Conservation (phyloP, 208 protist species). For the Leishmania tropica region DNA sequence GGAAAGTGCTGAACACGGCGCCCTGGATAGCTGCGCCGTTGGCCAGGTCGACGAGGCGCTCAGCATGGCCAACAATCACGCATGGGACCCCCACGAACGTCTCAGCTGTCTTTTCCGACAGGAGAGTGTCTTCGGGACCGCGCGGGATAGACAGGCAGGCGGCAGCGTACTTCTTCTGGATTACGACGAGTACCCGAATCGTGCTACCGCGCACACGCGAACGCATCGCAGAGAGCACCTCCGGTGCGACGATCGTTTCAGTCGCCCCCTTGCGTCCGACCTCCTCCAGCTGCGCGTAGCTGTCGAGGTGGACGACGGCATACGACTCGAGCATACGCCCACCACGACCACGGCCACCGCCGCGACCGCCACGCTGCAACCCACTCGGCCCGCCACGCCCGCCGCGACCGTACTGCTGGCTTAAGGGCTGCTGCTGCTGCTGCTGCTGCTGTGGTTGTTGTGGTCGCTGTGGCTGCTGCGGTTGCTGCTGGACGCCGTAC, state of each 20-base stretch:
- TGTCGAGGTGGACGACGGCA: constrained; percentile 71
- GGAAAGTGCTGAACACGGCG: constrained; percentile 56
- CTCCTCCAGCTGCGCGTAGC: constrained; percentile 71
- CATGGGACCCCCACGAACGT: constrained; percentile 62
- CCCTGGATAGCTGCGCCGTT: constrained; percentile 56
- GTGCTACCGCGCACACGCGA: constrained; percentile 30
- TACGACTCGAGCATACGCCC: constrained; percentile 34
- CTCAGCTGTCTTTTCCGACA: constrained; percentile 56
- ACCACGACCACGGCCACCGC: constrained; percentile 28
- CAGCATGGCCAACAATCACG: constrained; percentile 66
- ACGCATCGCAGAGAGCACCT: constrained; percentile 42
- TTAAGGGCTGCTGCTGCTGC: constrained; percentile 15
- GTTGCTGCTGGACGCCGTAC: constrained; percentile 9
- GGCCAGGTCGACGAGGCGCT: constrained; percentile 48
- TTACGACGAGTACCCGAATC: constrained; percentile 59
- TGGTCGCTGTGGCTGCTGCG: constrained; percentile 3
- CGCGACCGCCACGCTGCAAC: constrained; percentile 24
- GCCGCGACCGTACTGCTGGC: constrained; percentile 22
- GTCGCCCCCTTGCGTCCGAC: constrained; percentile 56
- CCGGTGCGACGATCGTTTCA: constrained; percentile 41
- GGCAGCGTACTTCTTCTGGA: constrained; percentile 65
- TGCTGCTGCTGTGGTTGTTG: constrained; percentile 5
- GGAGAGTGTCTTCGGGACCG: constrained; percentile 61
- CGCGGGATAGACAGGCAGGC: constrained; percentile 68
- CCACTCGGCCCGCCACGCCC: constrained; percentile 25